These are phyloP conservation scores for Postia placenta DNA, from an alignment of 768 basidiomycete genomes.

Conservation along the genomic window DNA sequence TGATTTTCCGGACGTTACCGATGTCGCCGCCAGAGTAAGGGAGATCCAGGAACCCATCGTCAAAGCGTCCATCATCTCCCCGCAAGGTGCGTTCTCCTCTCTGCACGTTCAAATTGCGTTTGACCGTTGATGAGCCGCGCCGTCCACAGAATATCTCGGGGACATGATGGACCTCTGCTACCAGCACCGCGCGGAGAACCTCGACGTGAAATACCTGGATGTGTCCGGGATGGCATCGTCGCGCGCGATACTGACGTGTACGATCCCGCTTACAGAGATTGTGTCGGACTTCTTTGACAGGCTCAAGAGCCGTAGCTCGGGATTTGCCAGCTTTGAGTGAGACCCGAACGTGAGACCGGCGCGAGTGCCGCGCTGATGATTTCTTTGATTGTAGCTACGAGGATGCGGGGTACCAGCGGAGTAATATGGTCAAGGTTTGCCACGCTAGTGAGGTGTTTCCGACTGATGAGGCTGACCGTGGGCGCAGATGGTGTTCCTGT, in stretches of 20 bases:
- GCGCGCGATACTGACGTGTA: conserved; percentile 76
- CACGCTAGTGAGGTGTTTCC: conserved; percentile 7
- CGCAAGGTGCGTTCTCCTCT: conserved; percentile 56
- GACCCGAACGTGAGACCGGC: conserved; percentile 22
- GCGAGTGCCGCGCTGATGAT: neutral
- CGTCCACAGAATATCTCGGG: conserved; percentile 73
- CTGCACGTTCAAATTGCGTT: too few relatives aligned
- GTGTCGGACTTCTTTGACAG: conserved; percentile 95
- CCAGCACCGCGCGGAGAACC: conserved; percentile 72
- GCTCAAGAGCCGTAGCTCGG: conserved; percentile 88
- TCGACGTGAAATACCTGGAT: conserved; percentile 84
- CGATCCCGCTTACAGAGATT: conserved; percentile 85
- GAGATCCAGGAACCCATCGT: conserved; percentile 91
- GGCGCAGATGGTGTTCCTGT: conserved; percentile 80
- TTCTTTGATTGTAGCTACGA: conserved; percentile 26
- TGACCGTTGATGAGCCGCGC: neutral
- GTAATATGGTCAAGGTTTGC: conserved; percentile 86
- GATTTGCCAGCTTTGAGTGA: conserved; percentile 89
- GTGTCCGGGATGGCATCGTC: conserved; percentile 42
- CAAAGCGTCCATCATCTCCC: conserved; percentile 89
- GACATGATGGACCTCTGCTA: conserved; percentile 96
- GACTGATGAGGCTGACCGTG: neutral
- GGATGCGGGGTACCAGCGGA: conserved; percentile 81
- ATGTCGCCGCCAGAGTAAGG: conserved; percentile 49
- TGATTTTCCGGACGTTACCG: conserved; percentile 84